Evolutionary conservation across 179 eudicot genomes (phyloP).

Genomic region (Nepenthes alata): DNA sequence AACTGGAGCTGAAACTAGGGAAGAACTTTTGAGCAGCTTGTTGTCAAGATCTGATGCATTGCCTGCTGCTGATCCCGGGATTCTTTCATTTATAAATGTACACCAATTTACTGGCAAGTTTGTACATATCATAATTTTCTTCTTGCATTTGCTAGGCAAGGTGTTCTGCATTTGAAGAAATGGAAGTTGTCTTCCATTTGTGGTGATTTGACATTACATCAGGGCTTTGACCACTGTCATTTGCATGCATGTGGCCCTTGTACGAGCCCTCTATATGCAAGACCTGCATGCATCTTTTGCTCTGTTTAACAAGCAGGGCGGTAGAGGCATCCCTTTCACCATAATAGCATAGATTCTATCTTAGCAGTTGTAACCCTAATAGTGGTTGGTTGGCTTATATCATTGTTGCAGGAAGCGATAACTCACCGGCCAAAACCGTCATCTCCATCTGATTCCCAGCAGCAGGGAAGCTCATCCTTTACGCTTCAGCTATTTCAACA

Average conservation of each 20-base stretch:
- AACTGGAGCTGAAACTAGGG: slow-evolving; percentile 80
- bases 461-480: slow-evolving; percentile 63
- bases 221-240: too few relatives aligned
- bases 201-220: slow-evolving; percentile 1
- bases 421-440: slow-evolving; percentile 28
- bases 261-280: too few relatives aligned
- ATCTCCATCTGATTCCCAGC: slow-evolving; percentile 48
- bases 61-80: slow-evolving; percentile 36
- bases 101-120: slow-evolving; percentile 2
- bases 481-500: slow-evolving; percentile 85
- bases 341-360: too few relatives aligned
- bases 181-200: too few relatives aligned
- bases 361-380: too few relatives aligned
- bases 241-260: too few relatives aligned
- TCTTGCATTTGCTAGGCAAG: background rate
- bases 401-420: slow-evolving; percentile 41
- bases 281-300: too few relatives aligned
- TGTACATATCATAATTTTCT: too few relatives aligned
- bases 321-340: too few relatives aligned
- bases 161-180: background rate
- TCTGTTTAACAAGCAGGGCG: too few relatives aligned
- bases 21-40: slow-evolving; percentile 61
- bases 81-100: slow-evolving; percentile 46
- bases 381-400: background rate
- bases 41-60: slow-evolving; percentile 51